phyloP scores from a whole-genome alignment of 441 rosid genomes.

The Caryocar brasiliense region DNA sequence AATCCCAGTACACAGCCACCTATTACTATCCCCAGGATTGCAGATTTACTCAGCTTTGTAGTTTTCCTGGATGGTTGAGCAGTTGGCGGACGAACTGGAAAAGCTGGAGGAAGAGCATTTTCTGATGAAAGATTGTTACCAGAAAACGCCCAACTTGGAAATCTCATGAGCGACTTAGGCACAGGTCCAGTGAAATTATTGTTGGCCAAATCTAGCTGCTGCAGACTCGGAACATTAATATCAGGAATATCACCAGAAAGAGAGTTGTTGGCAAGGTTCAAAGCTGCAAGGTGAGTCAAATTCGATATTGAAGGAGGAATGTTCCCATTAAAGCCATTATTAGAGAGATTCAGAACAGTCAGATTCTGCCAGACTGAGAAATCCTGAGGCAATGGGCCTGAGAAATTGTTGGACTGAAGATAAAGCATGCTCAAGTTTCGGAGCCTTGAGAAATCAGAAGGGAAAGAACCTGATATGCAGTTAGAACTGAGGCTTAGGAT shows the following conservation, averaged over 20 bases:
- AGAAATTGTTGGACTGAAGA: constrained; percentile 55
- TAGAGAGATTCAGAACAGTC: constrained; percentile 42
- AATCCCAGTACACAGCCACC: constrained; percentile 44
- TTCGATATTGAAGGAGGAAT: constrained; percentile 55
- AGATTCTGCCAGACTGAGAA: constrained; percentile 62
- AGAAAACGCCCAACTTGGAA: constrained; percentile 44
- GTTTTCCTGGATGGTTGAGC: constrained; percentile 27
- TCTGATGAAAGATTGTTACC: constrained; percentile 51
- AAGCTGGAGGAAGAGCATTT: constrained; percentile 37
- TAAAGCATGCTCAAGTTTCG: constrained; percentile 37
- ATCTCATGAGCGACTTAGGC: constrained; percentile 57
- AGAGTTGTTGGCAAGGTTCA: constrained; percentile 57
- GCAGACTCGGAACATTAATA: constrained; percentile 40
- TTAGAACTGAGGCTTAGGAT: constrained; percentile 63
- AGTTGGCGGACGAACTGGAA: constrained; percentile 36
- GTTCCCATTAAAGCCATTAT: constrained; percentile 58
- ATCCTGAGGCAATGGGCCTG: constrained; percentile 58
- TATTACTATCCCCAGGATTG: constrained; percentile 46
- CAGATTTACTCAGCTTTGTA: constrained; percentile 38
- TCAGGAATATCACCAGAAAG: constrained; percentile 72
- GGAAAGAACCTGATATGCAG: constrained; percentile 56
- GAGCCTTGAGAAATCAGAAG: constrained; percentile 50
- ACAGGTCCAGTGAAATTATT: constrained; percentile 57
- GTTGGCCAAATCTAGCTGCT: constrained; percentile 47
- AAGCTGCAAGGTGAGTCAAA: constrained; percentile 37